Evolutionary conservation across 768 basidiomycete species (phyloP).

Genomic region (Ramaria sp.): DNA sequence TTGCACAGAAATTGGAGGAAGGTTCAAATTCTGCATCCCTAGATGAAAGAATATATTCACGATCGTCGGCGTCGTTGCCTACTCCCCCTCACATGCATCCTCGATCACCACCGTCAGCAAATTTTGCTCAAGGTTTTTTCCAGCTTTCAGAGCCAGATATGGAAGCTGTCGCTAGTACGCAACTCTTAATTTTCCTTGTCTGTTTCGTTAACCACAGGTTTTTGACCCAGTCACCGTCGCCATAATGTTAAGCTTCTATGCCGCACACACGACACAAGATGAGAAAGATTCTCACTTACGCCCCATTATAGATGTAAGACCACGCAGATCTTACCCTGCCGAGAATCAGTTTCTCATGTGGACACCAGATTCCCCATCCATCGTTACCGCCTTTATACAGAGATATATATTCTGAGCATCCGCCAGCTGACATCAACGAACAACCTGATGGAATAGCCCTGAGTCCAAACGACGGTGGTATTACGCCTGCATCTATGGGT

Average conservation of each 20-base stretch:
- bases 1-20: constrained; percentile 63
- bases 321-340: constrained; percentile 31
- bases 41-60: constrained; percentile 53
- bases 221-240: constrained; percentile 42
- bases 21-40: constrained; percentile 66
- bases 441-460: neutral
- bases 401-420: constrained; percentile 16
- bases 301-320: constrained; percentile 18
- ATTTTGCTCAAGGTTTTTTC: constrained; percentile 59
- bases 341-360: constrained; percentile 6
- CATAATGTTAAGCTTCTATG: constrained; percentile 66
- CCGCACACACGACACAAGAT: constrained; percentile 41
- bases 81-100: constrained; percentile 74
- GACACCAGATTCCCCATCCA: constrained; percentile 20
- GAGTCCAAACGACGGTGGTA: constrained; percentile 5
- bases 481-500: constrained; percentile 9
- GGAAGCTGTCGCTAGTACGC: constrained; percentile 46
- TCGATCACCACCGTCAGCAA: constrained; percentile 55
- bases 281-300: constrained; percentile 38
- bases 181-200: neutral
- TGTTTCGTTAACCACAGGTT: neutral
- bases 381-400: constrained; percentile 12
- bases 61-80: constrained; percentile 58
- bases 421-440: neutral
- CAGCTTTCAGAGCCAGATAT: constrained; percentile 51